Percentiles rank a stretch among this genome's conserved stretches.
phyloP scores from a whole-genome alignment of 805 yeast genomes.

The Danielozyma ontarioensis region DNA sequence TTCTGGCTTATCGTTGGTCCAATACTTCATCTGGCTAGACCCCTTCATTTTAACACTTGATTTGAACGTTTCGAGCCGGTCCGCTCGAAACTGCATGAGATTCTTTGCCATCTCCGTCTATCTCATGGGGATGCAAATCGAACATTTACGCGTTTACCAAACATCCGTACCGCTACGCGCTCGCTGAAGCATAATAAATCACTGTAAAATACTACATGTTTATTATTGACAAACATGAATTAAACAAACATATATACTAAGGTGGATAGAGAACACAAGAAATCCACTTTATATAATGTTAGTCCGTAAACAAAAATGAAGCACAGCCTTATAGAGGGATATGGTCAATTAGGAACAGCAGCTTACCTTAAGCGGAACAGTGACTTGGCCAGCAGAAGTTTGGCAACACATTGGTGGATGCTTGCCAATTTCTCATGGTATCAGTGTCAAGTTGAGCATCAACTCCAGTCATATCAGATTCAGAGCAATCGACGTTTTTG shows the following conservation, averaged over 20 bases:
- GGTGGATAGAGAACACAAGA: too few species aligned
- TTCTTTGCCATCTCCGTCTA: constrained; percentile 1
- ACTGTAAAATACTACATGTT: too few species aligned
- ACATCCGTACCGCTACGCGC: too few species aligned
- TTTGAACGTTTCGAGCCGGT: constrained; percentile 17
- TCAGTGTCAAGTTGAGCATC: background rate
- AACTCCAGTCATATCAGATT: background rate
- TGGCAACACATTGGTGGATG: constrained; percentile 4
- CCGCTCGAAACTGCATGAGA: constrained; percentile 15
- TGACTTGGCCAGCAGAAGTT: constrained; percentile 8
- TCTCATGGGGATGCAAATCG: too few species aligned
- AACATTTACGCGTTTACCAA: too few species aligned
- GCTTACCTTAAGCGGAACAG: constrained; percentile 1
- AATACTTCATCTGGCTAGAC: constrained; percentile 10
- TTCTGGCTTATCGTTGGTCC: constrained; percentile 15
- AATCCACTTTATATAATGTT: too few species aligned
- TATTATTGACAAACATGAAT: too few species aligned
- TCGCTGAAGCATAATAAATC: too few species aligned
- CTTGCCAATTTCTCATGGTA: constrained; percentile 3
- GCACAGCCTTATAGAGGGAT: too few species aligned
- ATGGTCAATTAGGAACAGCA: too few species aligned
- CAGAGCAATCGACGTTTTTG: background rate
- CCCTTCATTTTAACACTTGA: constrained; percentile 11
- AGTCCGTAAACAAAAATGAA: too few species aligned
- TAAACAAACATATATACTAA: too few species aligned